phyloP scores from a whole-genome alignment of 768 basidiomycete genomes.

The Polyporus arcularius region DNA sequence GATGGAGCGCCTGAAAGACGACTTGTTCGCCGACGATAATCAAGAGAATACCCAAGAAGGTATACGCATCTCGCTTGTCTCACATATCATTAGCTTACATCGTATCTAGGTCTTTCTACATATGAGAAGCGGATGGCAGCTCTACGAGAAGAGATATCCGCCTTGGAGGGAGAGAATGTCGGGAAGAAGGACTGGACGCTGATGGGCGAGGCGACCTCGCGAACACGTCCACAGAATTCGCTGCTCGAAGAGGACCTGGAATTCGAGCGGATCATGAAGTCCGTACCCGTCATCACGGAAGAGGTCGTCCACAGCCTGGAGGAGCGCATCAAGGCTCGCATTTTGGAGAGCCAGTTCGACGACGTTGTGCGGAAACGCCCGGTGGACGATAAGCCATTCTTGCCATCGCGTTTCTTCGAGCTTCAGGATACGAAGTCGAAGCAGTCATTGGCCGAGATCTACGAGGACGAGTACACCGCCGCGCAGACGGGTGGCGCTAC shows the following conservation, averaged over 20 bases:
- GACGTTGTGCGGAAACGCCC: constrained; percentile 86
- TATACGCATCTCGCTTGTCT: neutral
- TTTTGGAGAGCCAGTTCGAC: constrained; percentile 83
- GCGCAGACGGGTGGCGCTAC: constrained; percentile 55
- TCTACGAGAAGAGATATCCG: constrained; percentile 75
- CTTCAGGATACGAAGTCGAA: constrained; percentile 86
- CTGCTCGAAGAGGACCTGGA: constrained; percentile 93
- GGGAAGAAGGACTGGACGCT: constrained; percentile 90
- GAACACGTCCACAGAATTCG: constrained; percentile 85
- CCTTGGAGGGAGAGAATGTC: constrained; percentile 85
- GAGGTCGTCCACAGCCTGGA: constrained; percentile 81
- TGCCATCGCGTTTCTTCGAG: constrained; percentile 88
- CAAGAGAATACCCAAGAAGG: constrained; percentile 36
- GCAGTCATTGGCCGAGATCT: constrained; percentile 92
- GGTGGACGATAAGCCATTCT: constrained; percentile 82
- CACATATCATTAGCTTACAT: neutral
- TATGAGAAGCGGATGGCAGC: constrained; percentile 79
- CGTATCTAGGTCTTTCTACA: constrained; percentile 59
- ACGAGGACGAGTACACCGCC: constrained; percentile 88
- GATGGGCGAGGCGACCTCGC: constrained; percentile 85
- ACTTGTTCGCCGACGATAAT: constrained; percentile 77
- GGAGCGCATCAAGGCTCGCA: constrained; percentile 87
- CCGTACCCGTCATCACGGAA: constrained; percentile 88
- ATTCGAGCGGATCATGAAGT: constrained; percentile 87
- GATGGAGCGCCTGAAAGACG: constrained; percentile 72